Base-by-base conservation (phyloP, 345 rosid genomes). In the Acer saccharum region DNA sequence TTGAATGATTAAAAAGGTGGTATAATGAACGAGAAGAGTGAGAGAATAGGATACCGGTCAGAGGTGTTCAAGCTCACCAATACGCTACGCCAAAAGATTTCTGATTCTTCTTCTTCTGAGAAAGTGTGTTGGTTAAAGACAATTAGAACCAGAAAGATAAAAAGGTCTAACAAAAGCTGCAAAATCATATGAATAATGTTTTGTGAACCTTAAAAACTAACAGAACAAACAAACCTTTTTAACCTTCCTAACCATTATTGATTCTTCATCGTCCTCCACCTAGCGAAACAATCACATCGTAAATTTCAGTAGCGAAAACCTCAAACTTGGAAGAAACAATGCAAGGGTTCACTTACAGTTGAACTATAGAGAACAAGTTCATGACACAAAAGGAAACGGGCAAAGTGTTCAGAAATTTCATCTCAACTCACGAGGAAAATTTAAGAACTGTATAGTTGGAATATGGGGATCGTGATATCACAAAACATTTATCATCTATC, bases 261-360 rank as follows among this genome's bases (percentile, higher is more conserved):
- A 85, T 81, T 83, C 86, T 44, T 86, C 90, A 71, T 80, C 88
- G 16, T 79, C 86, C 39, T 83, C 88, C 74, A 83, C 84, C 91
- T 88, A 60, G 69, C 60, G 72, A 78, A 64, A 39, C 23, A 71
- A 41, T 10, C 39, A 68, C 14, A 20, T 13, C 62, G 17, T 60
- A 43, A 54, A 72, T 21, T 69, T 69, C n/a, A 67, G 64, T 21
- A 21, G 23, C 32, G 7, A 11, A 48, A 75, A 23, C 41, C 14
- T 16, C 13, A 61, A 71, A n/a, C 44, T 65, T 62, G 16, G 27
- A 17, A 14, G 3, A 71, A 46, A 62, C 6, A 72, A 35, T 1
- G 46, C 72, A n/a, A 71, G 6, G 25, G 7, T 54, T 71, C 3
- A 1, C 2, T 29, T 21, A 6, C 60, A 48, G 23, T 21, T 11